These are phyloP conservation scores for Misopates orontium DNA, from an alignment of 257 asterid species.

Conservation along the genomic window DNA sequence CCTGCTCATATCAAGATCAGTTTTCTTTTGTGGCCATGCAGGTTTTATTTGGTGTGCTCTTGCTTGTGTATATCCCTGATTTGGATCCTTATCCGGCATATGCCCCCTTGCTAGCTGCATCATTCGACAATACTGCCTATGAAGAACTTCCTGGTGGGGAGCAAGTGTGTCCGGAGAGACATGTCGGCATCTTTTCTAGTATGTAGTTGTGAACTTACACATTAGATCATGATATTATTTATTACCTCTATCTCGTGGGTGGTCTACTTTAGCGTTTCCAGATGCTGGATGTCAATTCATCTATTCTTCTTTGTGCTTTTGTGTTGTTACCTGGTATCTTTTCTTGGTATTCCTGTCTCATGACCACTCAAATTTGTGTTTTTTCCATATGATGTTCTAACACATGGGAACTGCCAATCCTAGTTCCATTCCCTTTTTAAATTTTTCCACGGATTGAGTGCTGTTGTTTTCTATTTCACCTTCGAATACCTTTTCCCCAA, in stretches of 20 bases:
- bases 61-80: constrained; percentile 73
- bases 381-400: no score
- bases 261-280: no score
- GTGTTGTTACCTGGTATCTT: no score
- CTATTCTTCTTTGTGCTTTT: no score
- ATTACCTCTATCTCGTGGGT: no score
- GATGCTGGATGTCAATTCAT: no score
- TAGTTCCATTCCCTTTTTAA: no score
- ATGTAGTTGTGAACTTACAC: constrained; percentile 35
- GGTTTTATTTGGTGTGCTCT: constrained; percentile 79
- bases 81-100: constrained; percentile 90
- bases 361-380: no score
- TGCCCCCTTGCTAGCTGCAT: constrained; percentile 58
- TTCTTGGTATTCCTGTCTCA: no score
- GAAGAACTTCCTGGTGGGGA: constrained; percentile 90
- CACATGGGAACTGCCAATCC: no score
- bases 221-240: background rate
- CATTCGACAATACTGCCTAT: constrained; percentile 58
- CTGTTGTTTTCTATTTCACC: no score
- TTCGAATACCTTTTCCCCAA: background rate
- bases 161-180: constrained; percentile 93
- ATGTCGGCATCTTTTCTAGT: constrained; percentile 65
- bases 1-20: constrained; percentile 12
- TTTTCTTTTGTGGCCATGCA: constrained; percentile 38
- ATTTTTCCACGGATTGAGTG: no score